These are phyloP conservation scores for Phascolomyces articulosus DNA, from an alignment of 371 early-diverging fungal genomes.

Conservation along the genomic window DNA sequence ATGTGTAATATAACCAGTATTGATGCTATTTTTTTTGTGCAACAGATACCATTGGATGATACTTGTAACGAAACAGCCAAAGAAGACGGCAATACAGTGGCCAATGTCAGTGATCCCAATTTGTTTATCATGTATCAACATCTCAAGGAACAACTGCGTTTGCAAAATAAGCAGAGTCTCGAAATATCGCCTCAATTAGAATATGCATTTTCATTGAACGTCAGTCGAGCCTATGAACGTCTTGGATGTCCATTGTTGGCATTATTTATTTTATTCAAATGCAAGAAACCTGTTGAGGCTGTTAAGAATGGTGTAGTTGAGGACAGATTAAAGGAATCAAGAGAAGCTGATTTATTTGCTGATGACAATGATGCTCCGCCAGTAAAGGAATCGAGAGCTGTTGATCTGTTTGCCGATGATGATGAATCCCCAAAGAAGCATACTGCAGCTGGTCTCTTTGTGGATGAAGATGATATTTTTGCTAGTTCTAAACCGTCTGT, in stretches of 20 bases:
- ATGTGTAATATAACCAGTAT: too few species aligned
- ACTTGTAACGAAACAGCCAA: not conserved
- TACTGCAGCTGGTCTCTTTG: conserved; percentile 26
- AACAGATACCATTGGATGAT: not conserved
- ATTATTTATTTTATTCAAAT: conserved; percentile 56
- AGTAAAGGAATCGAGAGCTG: not conserved
- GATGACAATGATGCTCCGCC: not conserved
- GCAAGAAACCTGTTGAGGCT: conserved; percentile 9
- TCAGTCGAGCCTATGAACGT: conserved; percentile 71
- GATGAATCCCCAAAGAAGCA: conserved; percentile 8
- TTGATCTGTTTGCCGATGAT: conserved; percentile 19
- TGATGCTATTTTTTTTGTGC: conserved; percentile 12
- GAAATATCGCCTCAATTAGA: conserved; percentile 41
- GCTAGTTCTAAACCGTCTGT: conserved; percentile 7
- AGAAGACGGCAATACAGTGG: conserved; percentile 26
- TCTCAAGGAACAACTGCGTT: conserved; percentile 48
- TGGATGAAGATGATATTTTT: conserved; percentile 21
- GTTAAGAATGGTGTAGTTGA: not conserved
- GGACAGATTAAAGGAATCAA: not conserved
- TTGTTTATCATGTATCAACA: conserved; percentile 78
- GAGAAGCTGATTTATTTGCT: conserved; percentile 19
- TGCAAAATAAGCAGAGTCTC: conserved; percentile 17
- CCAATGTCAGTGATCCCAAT: conserved; percentile 68
- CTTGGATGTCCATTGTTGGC: conserved; percentile 80
- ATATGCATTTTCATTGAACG: conserved; percentile 59